Evolutionary conservation across 768 basidiomycete species (phyloP), one percentile per base, ranked within the genome.

Genomic region (Filobasidium floriforme): DNA sequence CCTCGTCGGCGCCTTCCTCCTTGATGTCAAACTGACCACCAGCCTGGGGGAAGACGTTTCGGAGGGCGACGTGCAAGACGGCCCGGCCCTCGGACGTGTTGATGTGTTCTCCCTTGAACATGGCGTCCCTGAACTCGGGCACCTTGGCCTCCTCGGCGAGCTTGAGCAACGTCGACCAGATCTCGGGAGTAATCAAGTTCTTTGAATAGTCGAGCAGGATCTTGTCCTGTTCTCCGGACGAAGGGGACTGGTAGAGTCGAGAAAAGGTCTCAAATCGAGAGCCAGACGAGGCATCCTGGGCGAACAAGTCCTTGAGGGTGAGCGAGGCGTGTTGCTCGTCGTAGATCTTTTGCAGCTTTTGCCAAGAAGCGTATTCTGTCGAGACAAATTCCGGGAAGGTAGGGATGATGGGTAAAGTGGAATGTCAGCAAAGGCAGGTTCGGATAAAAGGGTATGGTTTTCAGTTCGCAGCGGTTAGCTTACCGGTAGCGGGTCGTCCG

Each of bases 1-100:
- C 93, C 78, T 97, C 88, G 69, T 87, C 83, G 10, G 86, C 89
- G 51, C 92, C 93, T 1, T 79, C 80, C 80, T 97, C 96, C 55
- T 81, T 72, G 79, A 94, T 92, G 73, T 84, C 82, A 81, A 88
- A 91, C 70, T 88, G 80, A 67, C 87, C 84, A 24, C 66, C 67
- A 55, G 71, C 84, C 80, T 81, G 87, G 12, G 70, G 76, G 63
- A 68, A 86, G 60, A 78, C 66, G 78, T 83, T 81, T 69, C 96
- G 87, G 60, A 99, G 84, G 6, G 96, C 94, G 67, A 97, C 82
- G 79, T 99, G 96, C 1, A 99, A 85, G 7, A 98, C 96, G 1
- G 96, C 90, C 63, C 96, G 91, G 75, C 90, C 93, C 79, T 98
- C 96, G 26, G 92, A 93, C 19, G 93, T 98, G 82, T 98, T 98